These are phyloP conservation scores for Bolboschoenus planiculmis DNA, from an alignment of 176 grass and related monocot species.

Conservation along the genomic window DNA sequence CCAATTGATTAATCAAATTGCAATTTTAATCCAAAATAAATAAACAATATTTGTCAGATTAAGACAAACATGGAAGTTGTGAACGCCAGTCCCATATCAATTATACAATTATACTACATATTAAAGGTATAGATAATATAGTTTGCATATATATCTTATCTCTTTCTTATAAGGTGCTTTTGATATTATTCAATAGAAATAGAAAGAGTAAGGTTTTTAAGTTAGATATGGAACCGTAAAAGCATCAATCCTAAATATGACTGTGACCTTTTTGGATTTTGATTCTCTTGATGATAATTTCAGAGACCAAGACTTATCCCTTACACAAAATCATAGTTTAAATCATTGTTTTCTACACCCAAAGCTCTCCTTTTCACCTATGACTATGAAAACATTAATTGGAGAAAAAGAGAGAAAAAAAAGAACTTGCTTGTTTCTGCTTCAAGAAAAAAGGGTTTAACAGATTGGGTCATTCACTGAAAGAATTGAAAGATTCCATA, in stretches of 20 bases:
- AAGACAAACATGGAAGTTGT: background rate
- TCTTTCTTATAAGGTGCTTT: background rate
- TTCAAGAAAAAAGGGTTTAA: background rate
- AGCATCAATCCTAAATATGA: conserved; percentile 13
- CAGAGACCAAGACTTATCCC: background rate
- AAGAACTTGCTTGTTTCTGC: background rate
- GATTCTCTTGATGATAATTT: background rate
- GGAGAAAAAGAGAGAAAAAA: background rate
- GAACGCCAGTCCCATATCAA: background rate
- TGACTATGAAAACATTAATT: background rate
- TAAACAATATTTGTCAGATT: background rate
- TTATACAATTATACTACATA: background rate
- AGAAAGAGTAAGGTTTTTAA: background rate
- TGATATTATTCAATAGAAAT: background rate
- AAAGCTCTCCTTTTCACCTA: background rate
- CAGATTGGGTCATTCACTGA: background rate
- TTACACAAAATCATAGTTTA: background rate
- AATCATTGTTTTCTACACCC: too few relatives aligned
- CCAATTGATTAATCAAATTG: background rate
- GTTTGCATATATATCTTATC: background rate
- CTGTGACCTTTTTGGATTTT: background rate
- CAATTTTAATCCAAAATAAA: background rate
- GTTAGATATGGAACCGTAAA: conserved; percentile 2
- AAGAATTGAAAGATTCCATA: background rate
- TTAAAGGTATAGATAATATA: background rate